Conservation (phyloP, 306 rosid genomes). For the Sicyos baderoa region DNA sequence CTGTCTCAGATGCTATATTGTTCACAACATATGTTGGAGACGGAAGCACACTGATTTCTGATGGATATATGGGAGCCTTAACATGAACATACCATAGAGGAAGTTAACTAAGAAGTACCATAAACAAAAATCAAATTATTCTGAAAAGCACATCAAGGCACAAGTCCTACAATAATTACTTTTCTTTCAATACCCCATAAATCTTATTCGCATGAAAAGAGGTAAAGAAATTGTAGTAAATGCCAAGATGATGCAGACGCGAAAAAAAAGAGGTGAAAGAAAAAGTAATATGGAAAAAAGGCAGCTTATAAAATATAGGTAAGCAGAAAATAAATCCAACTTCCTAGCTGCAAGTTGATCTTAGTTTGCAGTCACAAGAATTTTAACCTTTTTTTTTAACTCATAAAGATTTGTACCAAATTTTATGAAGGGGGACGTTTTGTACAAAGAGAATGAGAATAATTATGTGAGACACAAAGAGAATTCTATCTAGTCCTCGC, state of each 20-base stretch:
- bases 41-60: conserved; percentile 56
- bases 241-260: neutral
- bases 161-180: neutral
- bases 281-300: neutral
- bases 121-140: neutral
- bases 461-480: too few relatives aligned
- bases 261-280: neutral
- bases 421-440: too few relatives aligned
- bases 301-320: neutral
- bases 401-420: too few relatives aligned
- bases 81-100: conserved; percentile 37
- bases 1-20: conserved; percentile 45
- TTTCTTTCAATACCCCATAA: neutral
- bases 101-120: neutral
- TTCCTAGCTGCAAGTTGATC: neutral
- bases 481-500: too few relatives aligned
- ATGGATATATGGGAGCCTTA: conserved; percentile 59
- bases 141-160: neutral
- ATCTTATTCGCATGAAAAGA: neutral
- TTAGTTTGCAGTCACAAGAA: neutral
- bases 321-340: conserved; percentile 3
- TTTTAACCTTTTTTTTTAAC: neutral
- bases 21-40: conserved; percentile 47
- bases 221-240: neutral
- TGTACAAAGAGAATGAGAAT: neutral